phyloP scores from a whole-genome alignment of 441 rosid genomes.

The Croton setiger region DNA sequence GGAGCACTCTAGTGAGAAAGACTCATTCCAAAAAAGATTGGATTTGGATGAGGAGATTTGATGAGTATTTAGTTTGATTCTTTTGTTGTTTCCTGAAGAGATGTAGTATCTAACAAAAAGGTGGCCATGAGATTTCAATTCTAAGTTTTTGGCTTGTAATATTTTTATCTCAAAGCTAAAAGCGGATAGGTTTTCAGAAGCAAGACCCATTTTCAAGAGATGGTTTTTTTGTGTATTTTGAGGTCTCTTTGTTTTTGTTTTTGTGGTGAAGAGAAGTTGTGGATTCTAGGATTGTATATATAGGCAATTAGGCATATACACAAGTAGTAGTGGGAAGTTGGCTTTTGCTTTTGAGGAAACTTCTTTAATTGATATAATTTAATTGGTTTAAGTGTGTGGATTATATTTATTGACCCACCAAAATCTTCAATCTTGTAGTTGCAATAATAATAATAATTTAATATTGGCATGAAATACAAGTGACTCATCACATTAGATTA shows the following conservation, averaged over 20 bases:
- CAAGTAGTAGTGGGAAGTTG: constrained; percentile 10
- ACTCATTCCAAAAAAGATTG: constrained; percentile 50
- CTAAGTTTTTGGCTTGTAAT: constrained; percentile 60
- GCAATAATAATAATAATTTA: not conserved
- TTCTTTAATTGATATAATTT: too few species aligned
- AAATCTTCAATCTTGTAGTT: constrained; percentile 3
- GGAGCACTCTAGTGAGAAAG: constrained; percentile 57
- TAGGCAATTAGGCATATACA: constrained; percentile 1
- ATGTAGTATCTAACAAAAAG: constrained; percentile 67
- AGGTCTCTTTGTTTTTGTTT: too few species aligned
- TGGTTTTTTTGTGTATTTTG: not conserved
- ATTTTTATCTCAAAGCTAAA: constrained; percentile 54
- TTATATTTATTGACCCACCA: constrained; percentile 13
- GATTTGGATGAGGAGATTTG: constrained; percentile 47
- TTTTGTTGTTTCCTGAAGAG: constrained; percentile 48
- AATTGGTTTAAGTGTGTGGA: not conserved
- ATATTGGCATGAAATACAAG: constrained; percentile 13
- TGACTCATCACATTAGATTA: constrained; percentile 13
- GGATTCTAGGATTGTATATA: too few species aligned
- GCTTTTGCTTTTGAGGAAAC: constrained; percentile 14
- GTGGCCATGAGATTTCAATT: constrained; percentile 34
- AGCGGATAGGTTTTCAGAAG: constrained; percentile 27
- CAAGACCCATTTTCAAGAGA: constrained; percentile 34
- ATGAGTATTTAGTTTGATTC: constrained; percentile 48
- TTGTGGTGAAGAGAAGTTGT: constrained; percentile 2